Evolutionary conservation across 805 yeast species (phyloP).

Genomic region (Blastobotrys peoriensis): DNA sequence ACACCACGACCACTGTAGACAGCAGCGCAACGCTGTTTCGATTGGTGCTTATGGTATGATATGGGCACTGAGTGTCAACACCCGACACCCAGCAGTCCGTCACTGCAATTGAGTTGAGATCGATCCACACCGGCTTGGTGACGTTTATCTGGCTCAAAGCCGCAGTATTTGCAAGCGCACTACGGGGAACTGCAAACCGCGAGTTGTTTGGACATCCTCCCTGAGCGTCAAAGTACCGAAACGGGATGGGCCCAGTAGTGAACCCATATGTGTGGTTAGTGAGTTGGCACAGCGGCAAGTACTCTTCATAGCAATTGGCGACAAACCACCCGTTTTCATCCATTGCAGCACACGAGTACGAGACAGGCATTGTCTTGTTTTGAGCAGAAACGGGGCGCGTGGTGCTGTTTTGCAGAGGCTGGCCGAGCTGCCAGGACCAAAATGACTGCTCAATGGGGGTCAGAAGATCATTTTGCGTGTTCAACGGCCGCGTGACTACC

Average conservation of each 20-base stretch:
- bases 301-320: constrained; percentile 54
- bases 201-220: constrained; percentile 32
- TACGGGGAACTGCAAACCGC: constrained; percentile 42
- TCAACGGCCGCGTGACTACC: constrained; percentile 40
- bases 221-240: constrained; percentile 28
- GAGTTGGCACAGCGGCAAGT: constrained; percentile 53
- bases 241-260: constrained; percentile 31
- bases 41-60: constrained; percentile 47
- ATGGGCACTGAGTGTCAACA: constrained; percentile 75
- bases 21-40: constrained; percentile 57
- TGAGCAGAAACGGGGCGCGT: constrained; percentile 11
- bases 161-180: constrained; percentile 42
- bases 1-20: constrained; percentile 59
- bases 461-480: constrained; percentile 11
- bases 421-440: constrained; percentile 72
- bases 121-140: constrained; percentile 59
- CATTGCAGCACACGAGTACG: constrained; percentile 42
- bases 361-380: constrained; percentile 22
- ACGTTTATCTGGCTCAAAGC: constrained; percentile 15
- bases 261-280: constrained; percentile 33
- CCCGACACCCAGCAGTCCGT: constrained; percentile 81
- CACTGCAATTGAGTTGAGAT: constrained; percentile 69
- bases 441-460: constrained; percentile 20
- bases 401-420: constrained; percentile 38
- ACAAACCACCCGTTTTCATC: constrained; percentile 52